phyloP scores from a whole-genome alignment of 208 protist species.

The Leishmania lainsoni region DNA sequence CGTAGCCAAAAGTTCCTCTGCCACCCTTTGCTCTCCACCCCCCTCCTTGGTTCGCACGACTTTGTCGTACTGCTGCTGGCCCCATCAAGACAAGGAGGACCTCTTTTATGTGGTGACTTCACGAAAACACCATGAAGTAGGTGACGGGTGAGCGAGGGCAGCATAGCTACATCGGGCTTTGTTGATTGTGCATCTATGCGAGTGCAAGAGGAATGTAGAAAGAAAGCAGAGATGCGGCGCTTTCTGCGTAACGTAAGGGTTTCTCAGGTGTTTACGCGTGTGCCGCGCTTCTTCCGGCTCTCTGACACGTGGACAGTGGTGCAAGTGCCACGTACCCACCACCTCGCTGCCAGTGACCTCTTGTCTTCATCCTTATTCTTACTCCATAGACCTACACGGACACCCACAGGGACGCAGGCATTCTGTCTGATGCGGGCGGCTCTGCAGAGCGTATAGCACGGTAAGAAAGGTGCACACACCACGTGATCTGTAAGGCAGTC shows the following conservation, averaged over 20 bases:
- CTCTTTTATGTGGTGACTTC: not conserved
- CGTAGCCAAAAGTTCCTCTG: not conserved
- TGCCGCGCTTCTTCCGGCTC: not conserved
- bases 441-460: not conserved
- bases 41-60: not conserved
- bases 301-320: not conserved
- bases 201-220: not conserved
- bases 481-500: not conserved
- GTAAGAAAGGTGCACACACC: not conserved
- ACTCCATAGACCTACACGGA: not conserved
- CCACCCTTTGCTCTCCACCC: not conserved
- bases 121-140: not conserved
- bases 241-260: not conserved
- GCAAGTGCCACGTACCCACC: not conserved
- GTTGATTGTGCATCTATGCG: not conserved
- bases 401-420: not conserved
- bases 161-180: not conserved
- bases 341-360: not conserved
- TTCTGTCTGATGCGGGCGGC: not conserved
- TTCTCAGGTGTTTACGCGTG: not conserved
- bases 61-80: not conserved
- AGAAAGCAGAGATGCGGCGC: not conserved
- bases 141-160: not conserved
- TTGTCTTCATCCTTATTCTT: not conserved
- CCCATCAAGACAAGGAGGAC: not conserved